Evolutionary conservation across 2,329 filamentous ascomycete species (phyloP), one percentile per base, ranked within the genome.

Genomic region (Aspergillus sp.): DNA sequence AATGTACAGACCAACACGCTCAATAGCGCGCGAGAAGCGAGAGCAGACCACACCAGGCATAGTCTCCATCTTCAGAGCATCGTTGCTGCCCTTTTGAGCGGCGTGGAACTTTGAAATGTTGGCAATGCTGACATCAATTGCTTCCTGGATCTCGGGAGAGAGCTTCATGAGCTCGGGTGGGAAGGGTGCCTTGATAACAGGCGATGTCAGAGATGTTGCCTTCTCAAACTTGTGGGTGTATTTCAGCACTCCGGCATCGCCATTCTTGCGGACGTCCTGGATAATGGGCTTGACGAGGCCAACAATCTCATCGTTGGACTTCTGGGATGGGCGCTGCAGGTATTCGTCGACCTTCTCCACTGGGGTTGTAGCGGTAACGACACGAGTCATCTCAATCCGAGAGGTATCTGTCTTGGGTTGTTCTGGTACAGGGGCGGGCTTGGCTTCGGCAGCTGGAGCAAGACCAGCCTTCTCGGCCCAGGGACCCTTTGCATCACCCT

Each of bases 201-300:
- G 91, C 1, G 92, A 93, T 13, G 86, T 95, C 58, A 99, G 81
- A 3, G 90, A 93, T 0, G 91, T 96, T 1, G 93, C 95, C 78
- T 93, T 96, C 72, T 99, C 95, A 66, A 99, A 99, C 75, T 96
- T 96, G 83, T 97, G 93, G 1, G 95, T 98, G 75, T 96, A 98
- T 50, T 90, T 89, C 44, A 99, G 83, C 22, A 99, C 82, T 3
- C 91, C 93, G 67, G 89, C 89, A 76, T 99, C 95, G 53, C 95
- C 95, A 34, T 90, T 86, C 43, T 85, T 82, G 55, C 88, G 89
- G 55, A 99, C 89, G 48, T 93, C 90, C 57, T 93, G 86, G 69
- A 99, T 91, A 67, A 99, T 99, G 1, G 95, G 95, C 36, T 85
- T 86, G 58, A 96, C 91, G 52, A 98, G 93, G 62, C 87, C 87